Evolutionary conservation across 2,329 filamentous ascomycete species (phyloP).

Genomic region (Sordariomycetes sp.): DNA sequence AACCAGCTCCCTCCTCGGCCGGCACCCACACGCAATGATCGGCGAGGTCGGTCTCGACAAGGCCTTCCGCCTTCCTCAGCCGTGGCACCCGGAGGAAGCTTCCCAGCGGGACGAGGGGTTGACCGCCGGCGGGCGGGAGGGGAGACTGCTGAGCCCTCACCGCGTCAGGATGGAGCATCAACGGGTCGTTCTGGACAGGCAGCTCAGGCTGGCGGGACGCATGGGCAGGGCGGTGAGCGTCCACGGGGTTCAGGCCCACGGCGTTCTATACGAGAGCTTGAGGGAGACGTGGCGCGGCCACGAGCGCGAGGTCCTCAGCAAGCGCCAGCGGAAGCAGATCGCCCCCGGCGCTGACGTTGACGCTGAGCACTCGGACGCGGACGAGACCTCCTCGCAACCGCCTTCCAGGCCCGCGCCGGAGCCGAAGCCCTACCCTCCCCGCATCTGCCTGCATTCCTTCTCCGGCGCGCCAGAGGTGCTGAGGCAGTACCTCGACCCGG

Average conservation of each 20-base stretch:
- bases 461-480: slow-evolving; percentile 69
- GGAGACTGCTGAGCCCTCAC: slow-evolving; percentile 57
- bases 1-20: slow-evolving; percentile 44
- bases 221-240: slow-evolving; percentile 56
- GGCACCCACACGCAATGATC: slow-evolving; percentile 56
- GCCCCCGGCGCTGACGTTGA: slow-evolving; percentile 32
- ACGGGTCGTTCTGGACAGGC: slow-evolving; percentile 52
- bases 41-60: slow-evolving; percentile 75
- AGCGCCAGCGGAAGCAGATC: slow-evolving; percentile 43
- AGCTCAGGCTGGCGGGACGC: slow-evolving; percentile 63
- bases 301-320: slow-evolving; percentile 52
- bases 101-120: slow-evolving; percentile 24
- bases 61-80: slow-evolving; percentile 58
- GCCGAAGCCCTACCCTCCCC: slow-evolving; percentile 64
- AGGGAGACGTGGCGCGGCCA: slow-evolving; percentile 60
- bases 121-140: slow-evolving; percentile 64
- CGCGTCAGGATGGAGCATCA: slow-evolving; percentile 63
- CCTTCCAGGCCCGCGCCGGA: slow-evolving; percentile 2
- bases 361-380: slow-evolving; percentile 23
- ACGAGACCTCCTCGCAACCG: slow-evolving; percentile 8
- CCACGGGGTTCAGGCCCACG: slow-evolving; percentile 70
- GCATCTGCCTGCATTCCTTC: slow-evolving; percentile 91
- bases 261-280: slow-evolving; percentile 57
- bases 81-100: slow-evolving; percentile 2
- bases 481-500: slow-evolving; percentile 65